phyloP scores from a whole-genome alignment of 169 alveolate genomes.

The Eimeria zaria region DNA sequence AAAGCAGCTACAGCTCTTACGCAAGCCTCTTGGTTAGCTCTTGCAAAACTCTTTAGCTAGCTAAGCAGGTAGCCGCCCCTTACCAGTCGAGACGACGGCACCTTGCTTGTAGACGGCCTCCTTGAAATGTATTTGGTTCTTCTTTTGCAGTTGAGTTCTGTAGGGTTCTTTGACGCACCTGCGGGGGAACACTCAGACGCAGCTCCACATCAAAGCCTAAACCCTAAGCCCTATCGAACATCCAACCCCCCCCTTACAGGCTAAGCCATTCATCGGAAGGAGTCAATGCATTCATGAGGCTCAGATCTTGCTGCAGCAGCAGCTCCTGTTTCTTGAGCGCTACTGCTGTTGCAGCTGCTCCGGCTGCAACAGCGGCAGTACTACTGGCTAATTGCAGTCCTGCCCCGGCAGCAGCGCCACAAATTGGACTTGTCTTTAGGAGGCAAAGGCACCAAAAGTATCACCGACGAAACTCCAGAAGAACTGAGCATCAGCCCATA shows the following conservation, averaged over 20 bases:
- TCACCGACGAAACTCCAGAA: neutral
- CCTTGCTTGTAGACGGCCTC: slow-evolving; percentile 81
- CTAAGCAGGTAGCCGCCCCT: slow-evolving; percentile 16
- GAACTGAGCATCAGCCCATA: neutral
- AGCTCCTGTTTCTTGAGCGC: neutral
- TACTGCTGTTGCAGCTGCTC: neutral
- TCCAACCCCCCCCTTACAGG: neutral
- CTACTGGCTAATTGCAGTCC: neutral
- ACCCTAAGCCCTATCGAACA: neutral
- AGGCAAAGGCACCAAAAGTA: neutral
- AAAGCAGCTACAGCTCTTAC: neutral
- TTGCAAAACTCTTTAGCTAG: neutral
- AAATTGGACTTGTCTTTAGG: too few relatives aligned
- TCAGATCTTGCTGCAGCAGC: neutral
- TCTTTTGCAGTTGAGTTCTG: slow-evolving; percentile 75
- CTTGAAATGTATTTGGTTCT: slow-evolving; percentile 75
- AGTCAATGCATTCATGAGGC: neutral
- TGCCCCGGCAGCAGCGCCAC: neutral
- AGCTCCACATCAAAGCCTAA: neutral
- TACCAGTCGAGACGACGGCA: slow-evolving; percentile 66
- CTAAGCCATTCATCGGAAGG: neutral
- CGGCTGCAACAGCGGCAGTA: neutral
- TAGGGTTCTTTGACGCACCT: slow-evolving; percentile 85
- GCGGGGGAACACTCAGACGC: neutral
- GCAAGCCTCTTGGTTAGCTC: neutral